Percentiles rank a stretch among this genome's conserved stretches.
Conservation (phyloP, 192 early-diverging fungal species). For the Paraglomus occultum region DNA sequence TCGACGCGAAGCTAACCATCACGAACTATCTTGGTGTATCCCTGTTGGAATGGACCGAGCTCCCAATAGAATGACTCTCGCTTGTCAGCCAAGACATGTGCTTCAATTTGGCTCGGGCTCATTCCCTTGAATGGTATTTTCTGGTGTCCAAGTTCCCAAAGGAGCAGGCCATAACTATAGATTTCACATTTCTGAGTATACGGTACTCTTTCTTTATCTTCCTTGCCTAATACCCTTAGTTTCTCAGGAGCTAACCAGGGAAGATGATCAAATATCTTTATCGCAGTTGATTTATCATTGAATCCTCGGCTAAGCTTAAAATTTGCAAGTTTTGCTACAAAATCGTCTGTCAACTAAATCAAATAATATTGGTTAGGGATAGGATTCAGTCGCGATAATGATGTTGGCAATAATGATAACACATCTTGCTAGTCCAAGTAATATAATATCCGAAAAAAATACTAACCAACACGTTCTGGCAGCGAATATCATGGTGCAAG, state of each 20-base stretch:
- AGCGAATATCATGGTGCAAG: constrained; percentile 27
- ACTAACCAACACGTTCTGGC: constrained; percentile 23
- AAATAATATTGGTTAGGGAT: background rate
- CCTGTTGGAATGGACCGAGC: background rate
- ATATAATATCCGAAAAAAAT: background rate
- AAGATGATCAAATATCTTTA: constrained; percentile 6
- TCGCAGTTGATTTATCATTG: background rate
- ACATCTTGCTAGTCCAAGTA: background rate
- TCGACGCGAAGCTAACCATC: background rate
- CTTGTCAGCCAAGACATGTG: background rate
- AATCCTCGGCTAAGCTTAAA: background rate
- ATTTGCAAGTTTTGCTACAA: constrained; percentile 24
- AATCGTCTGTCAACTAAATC: constrained; percentile 3
- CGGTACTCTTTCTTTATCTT: background rate
- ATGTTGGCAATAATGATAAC: background rate
- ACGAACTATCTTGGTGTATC: background rate
- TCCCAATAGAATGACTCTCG: constrained; percentile 12
- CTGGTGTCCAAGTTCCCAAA: constrained; percentile 19
- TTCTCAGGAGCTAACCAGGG: constrained; percentile 27
- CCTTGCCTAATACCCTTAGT: background rate
- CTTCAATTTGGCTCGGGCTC: constrained; percentile 8
- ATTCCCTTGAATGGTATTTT: constrained; percentile 8
- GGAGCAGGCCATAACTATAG: constrained; percentile 18
- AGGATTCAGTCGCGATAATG: background rate
- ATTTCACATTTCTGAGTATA: constrained; percentile 25